phyloP scores from a whole-genome alignment of 140 eudicot genomes.

The Bidens hawaiensis region DNA sequence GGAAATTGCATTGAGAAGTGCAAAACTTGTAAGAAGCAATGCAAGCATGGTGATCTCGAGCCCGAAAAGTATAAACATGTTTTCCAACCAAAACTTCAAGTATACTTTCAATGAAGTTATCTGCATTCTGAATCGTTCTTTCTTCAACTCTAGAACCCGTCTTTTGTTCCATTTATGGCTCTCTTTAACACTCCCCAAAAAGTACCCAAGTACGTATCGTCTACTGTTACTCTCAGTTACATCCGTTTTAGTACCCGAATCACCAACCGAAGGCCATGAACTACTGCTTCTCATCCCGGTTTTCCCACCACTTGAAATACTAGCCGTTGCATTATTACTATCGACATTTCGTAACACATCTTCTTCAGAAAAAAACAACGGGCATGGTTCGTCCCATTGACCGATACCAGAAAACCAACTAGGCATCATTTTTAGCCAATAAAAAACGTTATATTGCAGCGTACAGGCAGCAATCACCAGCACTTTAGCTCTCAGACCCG shows the following conservation, averaged over 20 bases:
- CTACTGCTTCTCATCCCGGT: slow-evolving; percentile 22
- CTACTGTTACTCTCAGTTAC: slow-evolving; percentile 23
- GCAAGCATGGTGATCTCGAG: slow-evolving; percentile 67
- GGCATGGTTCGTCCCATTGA: slow-evolving; percentile 61
- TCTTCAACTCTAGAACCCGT: slow-evolving; percentile 41
- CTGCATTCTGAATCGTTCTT: slow-evolving; percentile 66
- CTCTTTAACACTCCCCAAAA: slow-evolving; percentile 41
- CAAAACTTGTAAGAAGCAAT: slow-evolving; percentile 54
- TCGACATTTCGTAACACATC: slow-evolving; percentile 21
- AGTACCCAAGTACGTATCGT: slow-evolving; percentile 27
- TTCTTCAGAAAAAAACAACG: slow-evolving; percentile 37
- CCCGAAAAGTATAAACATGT: slow-evolving; percentile 64
- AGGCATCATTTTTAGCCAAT: slow-evolving; percentile 54
- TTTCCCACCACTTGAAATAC: slow-evolving; percentile 9
- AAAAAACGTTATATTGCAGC: slow-evolving; percentile 57
- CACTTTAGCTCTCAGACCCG: slow-evolving; percentile 55
- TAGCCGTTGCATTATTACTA: background rate
- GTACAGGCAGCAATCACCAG: slow-evolving; percentile 59
- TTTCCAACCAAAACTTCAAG: slow-evolving; percentile 57
- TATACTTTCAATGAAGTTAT: slow-evolving; percentile 50
- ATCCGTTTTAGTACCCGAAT: slow-evolving; percentile 24
- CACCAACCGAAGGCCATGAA: slow-evolving; percentile 27
- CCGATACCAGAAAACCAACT: slow-evolving; percentile 30
- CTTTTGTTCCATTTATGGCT: slow-evolving; percentile 56
- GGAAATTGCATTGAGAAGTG: slow-evolving; percentile 44